These are phyloP conservation scores for Aspergillus carlsbadensis DNA, from an alignment of 495 filamentous ascomycete genomes.

Conservation along the genomic window DNA sequence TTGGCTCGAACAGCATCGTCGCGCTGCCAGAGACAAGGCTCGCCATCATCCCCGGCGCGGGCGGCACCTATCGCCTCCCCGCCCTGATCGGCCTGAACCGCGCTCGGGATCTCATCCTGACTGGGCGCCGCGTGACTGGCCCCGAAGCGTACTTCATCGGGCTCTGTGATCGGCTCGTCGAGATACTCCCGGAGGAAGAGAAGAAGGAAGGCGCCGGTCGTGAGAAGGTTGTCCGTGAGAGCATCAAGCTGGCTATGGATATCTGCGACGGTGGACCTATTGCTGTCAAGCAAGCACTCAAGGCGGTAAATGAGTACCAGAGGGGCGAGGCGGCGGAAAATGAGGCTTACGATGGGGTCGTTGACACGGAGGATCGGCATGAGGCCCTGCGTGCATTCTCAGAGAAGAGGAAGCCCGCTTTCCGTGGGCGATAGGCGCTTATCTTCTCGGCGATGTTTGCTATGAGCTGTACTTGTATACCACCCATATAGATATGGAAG, in stretches of 20 bases:
- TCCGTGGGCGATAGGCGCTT: constrained; percentile 56
- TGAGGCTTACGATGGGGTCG: constrained; percentile 72
- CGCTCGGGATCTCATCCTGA: constrained; percentile 82
- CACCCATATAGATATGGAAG: not conserved
- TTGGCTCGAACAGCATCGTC: constrained; percentile 68
- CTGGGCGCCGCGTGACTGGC: constrained; percentile 74
- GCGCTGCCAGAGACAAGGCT: constrained; percentile 88
- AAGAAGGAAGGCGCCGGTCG: constrained; percentile 52
- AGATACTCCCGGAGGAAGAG: constrained; percentile 62
- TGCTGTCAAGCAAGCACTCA: constrained; percentile 68
- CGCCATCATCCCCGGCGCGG: constrained; percentile 91
- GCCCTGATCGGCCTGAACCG: constrained; percentile 68
- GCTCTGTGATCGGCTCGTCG: constrained; percentile 77
- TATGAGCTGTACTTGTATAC: not conserved
- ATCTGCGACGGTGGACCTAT: constrained; percentile 87
- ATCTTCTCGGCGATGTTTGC: not conserved
- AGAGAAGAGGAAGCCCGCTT: constrained; percentile 87
- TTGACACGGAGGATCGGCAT: constrained; percentile 78
- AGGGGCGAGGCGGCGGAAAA: constrained; percentile 68
- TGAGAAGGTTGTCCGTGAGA: constrained; percentile 65
- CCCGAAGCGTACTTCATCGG: constrained; percentile 82
- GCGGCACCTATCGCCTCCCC: constrained; percentile 85
- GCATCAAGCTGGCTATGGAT: constrained; percentile 73
- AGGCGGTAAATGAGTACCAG: constrained; percentile 63
- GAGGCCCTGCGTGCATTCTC: constrained; percentile 85